Percentiles rank a stretch among this genome's conserved stretches.
phyloP scores from a whole-genome alignment of 192 early-diverging fungal species.

The Coemansia pectinata region DNA sequence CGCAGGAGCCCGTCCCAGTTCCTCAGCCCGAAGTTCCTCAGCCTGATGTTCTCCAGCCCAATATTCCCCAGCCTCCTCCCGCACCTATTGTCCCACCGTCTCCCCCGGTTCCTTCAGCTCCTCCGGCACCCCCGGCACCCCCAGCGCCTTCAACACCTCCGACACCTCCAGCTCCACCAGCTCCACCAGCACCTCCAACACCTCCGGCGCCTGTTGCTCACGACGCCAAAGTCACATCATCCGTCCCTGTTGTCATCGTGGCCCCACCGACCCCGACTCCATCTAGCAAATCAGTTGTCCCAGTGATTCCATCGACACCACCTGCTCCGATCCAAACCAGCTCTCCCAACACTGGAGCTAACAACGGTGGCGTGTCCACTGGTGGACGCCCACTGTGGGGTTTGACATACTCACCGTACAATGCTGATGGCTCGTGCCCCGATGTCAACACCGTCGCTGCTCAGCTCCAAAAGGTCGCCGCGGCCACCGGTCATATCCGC shows the following conservation, averaged over 20 bases:
- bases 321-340: neutral
- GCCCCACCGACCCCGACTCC: neutral
- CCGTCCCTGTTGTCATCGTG: neutral
- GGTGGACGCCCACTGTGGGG: slow-evolving; percentile 37
- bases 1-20: slow-evolving; percentile 1
- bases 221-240: neutral
- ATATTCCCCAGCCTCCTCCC: neutral
- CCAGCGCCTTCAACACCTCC: neutral
- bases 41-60: neutral
- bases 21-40: neutral
- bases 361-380: neutral
- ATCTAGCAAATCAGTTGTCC: neutral
- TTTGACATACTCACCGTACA: slow-evolving; percentile 50
- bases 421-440: slow-evolving; percentile 49
- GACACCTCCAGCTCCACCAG: neutral
- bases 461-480: slow-evolving; percentile 34
- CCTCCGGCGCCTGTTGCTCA: slow-evolving; percentile 1
- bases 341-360: neutral
- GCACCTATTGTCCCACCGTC: neutral
- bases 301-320: neutral
- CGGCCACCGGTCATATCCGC: slow-evolving; percentile 42
- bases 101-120: neutral
- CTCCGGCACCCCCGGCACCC: neutral
- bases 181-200: neutral
- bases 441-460: slow-evolving; percentile 22